Evolutionary conservation across 306 rosid species (phyloP).

Genomic region (Phaseolus lunatus): DNA sequence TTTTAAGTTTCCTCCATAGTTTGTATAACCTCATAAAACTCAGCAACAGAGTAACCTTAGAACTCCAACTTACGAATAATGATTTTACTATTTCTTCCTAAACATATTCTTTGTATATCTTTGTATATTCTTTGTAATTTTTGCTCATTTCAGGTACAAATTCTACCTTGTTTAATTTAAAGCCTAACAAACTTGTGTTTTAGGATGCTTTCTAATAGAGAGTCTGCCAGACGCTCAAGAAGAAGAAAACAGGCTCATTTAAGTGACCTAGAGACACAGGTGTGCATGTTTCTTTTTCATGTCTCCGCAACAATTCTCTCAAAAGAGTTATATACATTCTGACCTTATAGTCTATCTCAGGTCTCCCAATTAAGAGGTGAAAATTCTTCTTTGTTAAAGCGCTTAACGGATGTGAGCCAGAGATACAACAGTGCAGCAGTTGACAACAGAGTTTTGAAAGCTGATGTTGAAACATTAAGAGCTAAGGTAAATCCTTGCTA

Average conservation of each 20-base stretch:
- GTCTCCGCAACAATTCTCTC: conserved; percentile 9
- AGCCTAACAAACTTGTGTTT: conserved; percentile 37
- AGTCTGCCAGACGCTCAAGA: conserved; percentile 97
- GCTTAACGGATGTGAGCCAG: conserved; percentile 70
- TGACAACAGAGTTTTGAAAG: conserved; percentile 89
- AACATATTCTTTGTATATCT: conserved; percentile 2
- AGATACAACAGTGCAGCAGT: conserved; percentile 72
- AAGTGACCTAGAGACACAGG: conserved; percentile 92
- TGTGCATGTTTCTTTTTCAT: conserved; percentile 27
- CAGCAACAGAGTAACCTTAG: no score
- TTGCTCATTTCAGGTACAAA: no score
- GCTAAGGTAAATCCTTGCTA: conserved; percentile 71
- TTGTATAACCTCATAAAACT: no score
- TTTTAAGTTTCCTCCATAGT: no score
- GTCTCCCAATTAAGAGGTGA: conserved; percentile 84
- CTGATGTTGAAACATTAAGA: conserved; percentile 90
- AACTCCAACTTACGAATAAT: no score
- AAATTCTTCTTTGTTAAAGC: conserved; percentile 83
- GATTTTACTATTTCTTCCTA: background rate
- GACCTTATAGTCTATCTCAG: conserved; percentile 52
- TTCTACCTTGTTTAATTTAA: conserved; percentile 35
- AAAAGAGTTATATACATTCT: background rate
- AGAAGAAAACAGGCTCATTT: conserved; percentile 98
- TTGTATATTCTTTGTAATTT: no score
- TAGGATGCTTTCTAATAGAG: conserved; percentile 99